phyloP scores from a whole-genome alignment of 1,139 yeast genomes.

The Debaryomyces udenii region DNA sequence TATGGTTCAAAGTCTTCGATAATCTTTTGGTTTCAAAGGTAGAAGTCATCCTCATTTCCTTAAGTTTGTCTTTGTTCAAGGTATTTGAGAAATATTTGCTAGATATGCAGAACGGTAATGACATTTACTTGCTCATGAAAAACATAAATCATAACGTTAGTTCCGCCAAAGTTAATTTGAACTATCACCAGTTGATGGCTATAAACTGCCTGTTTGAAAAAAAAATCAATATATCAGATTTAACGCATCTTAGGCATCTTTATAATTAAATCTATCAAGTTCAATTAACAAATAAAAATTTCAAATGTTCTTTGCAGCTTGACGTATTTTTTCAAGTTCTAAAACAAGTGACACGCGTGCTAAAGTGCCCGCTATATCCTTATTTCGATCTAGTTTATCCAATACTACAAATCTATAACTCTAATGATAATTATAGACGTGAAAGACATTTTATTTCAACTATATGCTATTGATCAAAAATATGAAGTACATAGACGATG shows the following conservation, averaged over 20 bases:
- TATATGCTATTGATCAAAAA: too few relatives aligned
- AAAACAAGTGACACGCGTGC: too few relatives aligned
- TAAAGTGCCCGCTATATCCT: too few relatives aligned
- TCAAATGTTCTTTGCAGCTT: too few relatives aligned
- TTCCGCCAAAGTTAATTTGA: constrained; percentile 17
- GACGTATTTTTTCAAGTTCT: too few relatives aligned
- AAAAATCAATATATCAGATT: constrained; percentile 14
- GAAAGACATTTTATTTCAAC: too few relatives aligned
- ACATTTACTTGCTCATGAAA: constrained; percentile 47
- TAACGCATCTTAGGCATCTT: constrained; percentile 6
- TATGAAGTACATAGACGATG: too few relatives aligned
- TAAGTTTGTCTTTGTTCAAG: constrained; percentile 45
- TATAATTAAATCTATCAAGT: too few relatives aligned
- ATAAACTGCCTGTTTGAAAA: constrained; percentile 15
- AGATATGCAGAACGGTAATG: constrained; percentile 33
- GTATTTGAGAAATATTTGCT: constrained; percentile 40
- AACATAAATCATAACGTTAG: constrained; percentile 29
- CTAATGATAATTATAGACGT: too few relatives aligned
- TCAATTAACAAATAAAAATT: too few relatives aligned
- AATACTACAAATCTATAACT: too few relatives aligned
- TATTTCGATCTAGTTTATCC: too few relatives aligned
- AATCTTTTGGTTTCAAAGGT: constrained; percentile 32
- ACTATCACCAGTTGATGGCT: constrained; percentile 17
- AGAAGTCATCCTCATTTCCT: constrained; percentile 15
- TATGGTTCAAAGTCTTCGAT: constrained; percentile 57